Percentiles rank a stretch among this genome's conserved stretches.
Evolutionary conservation across 1,284 basidiomycete genomes (phyloP).

Genomic region (Peniophora sp.): DNA sequence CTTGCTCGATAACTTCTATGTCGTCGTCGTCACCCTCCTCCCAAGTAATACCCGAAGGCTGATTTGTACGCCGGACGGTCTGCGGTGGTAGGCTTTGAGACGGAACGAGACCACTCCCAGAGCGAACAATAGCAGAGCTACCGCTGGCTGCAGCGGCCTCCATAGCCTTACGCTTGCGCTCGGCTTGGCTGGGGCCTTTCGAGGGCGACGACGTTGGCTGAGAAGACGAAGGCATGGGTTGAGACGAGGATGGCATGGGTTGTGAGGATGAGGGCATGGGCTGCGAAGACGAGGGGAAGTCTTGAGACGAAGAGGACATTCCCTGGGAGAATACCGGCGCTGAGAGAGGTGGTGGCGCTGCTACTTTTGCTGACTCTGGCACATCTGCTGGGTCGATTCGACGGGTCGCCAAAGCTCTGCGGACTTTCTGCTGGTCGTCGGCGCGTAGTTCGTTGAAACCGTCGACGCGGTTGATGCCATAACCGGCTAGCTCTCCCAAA

Average conservation of each 20-base stretch:
- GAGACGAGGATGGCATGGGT: slow-evolving; percentile 20
- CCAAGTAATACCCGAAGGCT: slow-evolving; percentile 24
- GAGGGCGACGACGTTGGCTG: slow-evolving; percentile 5
- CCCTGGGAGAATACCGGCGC: slow-evolving; percentile 29
- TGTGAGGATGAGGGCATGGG: slow-evolving; percentile 21
- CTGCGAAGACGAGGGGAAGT: slow-evolving; percentile 5
- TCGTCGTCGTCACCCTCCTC: slow-evolving; percentile 29
- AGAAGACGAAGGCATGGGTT: slow-evolving; percentile 8
- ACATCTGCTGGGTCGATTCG: slow-evolving; percentile 50
- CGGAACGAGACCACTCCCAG: not conserved
- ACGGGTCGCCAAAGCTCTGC: slow-evolving; percentile 42
- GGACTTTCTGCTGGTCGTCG: slow-evolving; percentile 55
- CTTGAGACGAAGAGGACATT: slow-evolving; percentile 1
- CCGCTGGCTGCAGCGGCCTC: slow-evolving; percentile 13
- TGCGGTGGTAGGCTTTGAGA: not conserved
- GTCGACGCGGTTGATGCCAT: slow-evolving; percentile 32
- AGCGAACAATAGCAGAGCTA: slow-evolving; percentile 4
- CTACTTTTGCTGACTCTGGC: slow-evolving; percentile 16
- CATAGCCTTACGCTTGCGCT: slow-evolving; percentile 24
- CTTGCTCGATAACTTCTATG: slow-evolving; percentile 26
- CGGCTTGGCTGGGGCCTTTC: slow-evolving; percentile 24
- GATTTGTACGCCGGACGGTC: slow-evolving; percentile 4
- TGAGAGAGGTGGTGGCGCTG: not conserved
- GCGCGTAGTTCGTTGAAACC: slow-evolving; percentile 50
- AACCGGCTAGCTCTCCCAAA: slow-evolving; percentile 37